Base-by-base conservation (phyloP, 1,139 yeast species). In the Blastobotrys proliferans region DNA sequence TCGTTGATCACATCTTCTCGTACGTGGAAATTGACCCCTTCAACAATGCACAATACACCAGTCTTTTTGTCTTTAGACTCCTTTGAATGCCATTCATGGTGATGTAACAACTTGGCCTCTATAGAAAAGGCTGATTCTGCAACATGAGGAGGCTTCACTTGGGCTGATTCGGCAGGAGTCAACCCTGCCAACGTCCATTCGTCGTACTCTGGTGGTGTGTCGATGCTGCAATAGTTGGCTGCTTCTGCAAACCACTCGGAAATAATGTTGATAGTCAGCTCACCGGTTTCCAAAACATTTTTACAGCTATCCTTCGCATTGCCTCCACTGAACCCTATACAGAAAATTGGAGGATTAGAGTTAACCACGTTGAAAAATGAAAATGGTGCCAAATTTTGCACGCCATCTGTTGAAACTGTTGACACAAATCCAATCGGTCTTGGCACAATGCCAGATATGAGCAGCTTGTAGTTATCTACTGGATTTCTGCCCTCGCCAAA, bases 181-280 rank as follows among this genome's bases (percentile, higher is more conserved):
- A 79, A 63, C 0, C 84, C 84, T n/a, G 73, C 56, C 36, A 77
- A 60, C 44, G 70, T 64, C 79, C 81, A 79, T 55, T 79, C 85
- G 49, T 73, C 74, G 13, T 72, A 66, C 1, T 64, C 75, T 1
- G 56, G 40, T 1, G 83, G 83, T 2, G 79, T 70, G 50, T 71
- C 61, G 22, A 66, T 66, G 13, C 73, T 62, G 13, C 75, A 61
- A 50, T 60, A 71, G 54, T 79, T 77, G n/a, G 83, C 81, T 14
- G 83, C 83, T 44, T 79, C 84, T 21, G 73, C 63, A 54, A 77
- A 76, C 82, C 82, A 79, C 58, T 79, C 85, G 37, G 79, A 70
- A 27, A 79, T 70, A 40, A 79, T 70, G 56, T 73, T 79, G 53
- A 79, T 71, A n/a, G 81, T 76, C 43, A 72, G 66, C 52, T 79